These are phyloP conservation scores for Chlorella sp. DNA, from an alignment of 139 green algal species.

Conservation along the genomic window DNA sequence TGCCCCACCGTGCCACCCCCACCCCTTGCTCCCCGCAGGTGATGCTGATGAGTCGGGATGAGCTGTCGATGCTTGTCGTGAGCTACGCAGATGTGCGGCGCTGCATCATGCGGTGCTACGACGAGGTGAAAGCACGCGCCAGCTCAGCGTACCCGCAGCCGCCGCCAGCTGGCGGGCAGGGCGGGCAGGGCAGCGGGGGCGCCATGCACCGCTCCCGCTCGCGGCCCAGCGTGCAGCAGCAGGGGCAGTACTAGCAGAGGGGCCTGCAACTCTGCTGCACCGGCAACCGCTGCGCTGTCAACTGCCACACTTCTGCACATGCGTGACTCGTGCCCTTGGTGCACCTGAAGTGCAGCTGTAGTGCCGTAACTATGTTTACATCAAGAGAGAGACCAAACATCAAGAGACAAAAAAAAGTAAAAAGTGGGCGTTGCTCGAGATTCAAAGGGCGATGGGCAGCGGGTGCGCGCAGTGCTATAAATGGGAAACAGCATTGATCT, in stretches of 20 bases:
- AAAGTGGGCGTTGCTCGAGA: too few species aligned
- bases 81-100: slow-evolving; percentile 88
- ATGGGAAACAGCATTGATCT: too few species aligned
- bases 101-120: slow-evolving; percentile 67
- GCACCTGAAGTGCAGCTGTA: background rate
- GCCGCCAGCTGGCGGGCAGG: background rate
- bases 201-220: slow-evolving; percentile 16
- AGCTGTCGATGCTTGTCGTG: slow-evolving; percentile 88
- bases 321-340: background rate
- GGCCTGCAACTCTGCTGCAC: background rate
- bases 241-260: background rate
- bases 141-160: background rate
- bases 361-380: too few species aligned
- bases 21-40: slow-evolving; percentile 45
- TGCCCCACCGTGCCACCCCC: background rate
- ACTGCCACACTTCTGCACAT: background rate
- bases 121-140: slow-evolving; percentile 57
- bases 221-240: slow-evolving; percentile 23
- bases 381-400: too few species aligned
- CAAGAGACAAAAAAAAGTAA: too few species aligned
- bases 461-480: too few species aligned
- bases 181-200: background rate
- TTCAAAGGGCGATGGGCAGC: too few species aligned
- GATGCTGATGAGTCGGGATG: slow-evolving; percentile 88
- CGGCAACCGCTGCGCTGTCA: background rate